phyloP scores from a whole-genome alignment of 371 early-diverging fungal genomes.

The Smittium mucronatum region DNA sequence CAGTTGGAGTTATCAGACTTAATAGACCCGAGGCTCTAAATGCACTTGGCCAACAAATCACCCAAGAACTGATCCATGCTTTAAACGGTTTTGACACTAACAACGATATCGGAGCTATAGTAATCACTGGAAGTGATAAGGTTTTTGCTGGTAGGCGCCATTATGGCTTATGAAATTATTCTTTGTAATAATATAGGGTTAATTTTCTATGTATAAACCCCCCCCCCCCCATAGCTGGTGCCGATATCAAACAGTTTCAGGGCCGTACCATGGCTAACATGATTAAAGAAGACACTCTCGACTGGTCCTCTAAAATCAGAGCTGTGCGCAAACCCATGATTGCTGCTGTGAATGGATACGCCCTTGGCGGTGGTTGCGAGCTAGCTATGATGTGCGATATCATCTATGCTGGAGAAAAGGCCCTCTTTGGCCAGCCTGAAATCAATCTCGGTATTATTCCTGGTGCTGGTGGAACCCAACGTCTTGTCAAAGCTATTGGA shows the following conservation, averaged over 20 bases:
- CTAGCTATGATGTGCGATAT: conserved; percentile 98
- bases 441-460: conserved; percentile 93
- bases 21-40: conserved; percentile 94
- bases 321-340: conserved; percentile 87
- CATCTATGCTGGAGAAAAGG: conserved; percentile 95
- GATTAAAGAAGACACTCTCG: conserved; percentile 82
- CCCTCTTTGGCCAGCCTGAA: conserved; percentile 96
- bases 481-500: conserved; percentile 87
- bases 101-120: conserved; percentile 70
- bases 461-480: conserved; percentile 81
- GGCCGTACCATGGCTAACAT: conserved; percentile 67
- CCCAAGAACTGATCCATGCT: conserved; percentile 83
- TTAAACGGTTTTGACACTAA: conserved; percentile 65
- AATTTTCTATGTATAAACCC: background rate
- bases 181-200: background rate
- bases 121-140: conserved; percentile 88
- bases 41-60: conserved; percentile 81
- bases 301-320: conserved; percentile 80
- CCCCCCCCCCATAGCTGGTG: conserved; percentile 87
- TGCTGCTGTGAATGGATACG: conserved; percentile 94
- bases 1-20: conserved; percentile 78
- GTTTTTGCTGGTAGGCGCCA: conserved; percentile 58
- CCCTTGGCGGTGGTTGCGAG: conserved; percentile 97
- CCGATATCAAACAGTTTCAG: conserved; percentile 97
- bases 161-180: background rate